Evolutionary conservation across 2,329 filamentous ascomycete species (phyloP), one percentile per base, ranked within the genome.

Genomic region (Fonsecaea erecta): DNA sequence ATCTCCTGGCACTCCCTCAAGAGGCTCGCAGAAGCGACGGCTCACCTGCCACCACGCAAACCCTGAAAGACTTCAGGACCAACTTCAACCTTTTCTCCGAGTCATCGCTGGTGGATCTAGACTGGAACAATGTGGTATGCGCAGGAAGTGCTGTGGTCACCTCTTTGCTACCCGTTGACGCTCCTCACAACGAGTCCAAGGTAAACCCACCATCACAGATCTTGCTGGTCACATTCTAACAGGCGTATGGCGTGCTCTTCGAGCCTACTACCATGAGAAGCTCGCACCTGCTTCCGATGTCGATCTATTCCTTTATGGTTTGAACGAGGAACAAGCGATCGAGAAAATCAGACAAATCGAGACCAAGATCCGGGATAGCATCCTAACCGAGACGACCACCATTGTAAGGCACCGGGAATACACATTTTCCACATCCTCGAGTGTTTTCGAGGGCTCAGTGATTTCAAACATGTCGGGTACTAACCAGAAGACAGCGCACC

Each of bases 271-370:
- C 70, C 92, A 96, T 73, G 87, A 93, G 73, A 86, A 88, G 66
- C 85, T 94, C 68, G 90, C 90, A 11, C 92, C 92, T 0, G 91
- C 92, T 0, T 94, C 91, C 3, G 92, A 96, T 75, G 90, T 96
- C 9, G 92, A 96, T 75, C 82, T 96, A 1, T 96, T 96, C 74
- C 78, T 96, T 32, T 94, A 95, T 72, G 92, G 89, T 0, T 82
- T 96, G 67, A 88, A 83, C 8, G 90, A 95, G 71, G 86, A 92
- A 54, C 81, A 93, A 74, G 92, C 90, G 0, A 81, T 93, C 18
- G 87, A 92, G 73, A 95, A 96, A 81, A 95, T 96, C 77, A 89
- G 90, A 74, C 82, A 91, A 70, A 94, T 96, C 65, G 92, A 96
- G 75, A 79, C 82, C 24, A 84, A 82, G n/a, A 84, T 96, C 70